Conservation (phyloP, 2,329 filamentous ascomycete species). For the Ceratocystis diversiconidia region DNA sequence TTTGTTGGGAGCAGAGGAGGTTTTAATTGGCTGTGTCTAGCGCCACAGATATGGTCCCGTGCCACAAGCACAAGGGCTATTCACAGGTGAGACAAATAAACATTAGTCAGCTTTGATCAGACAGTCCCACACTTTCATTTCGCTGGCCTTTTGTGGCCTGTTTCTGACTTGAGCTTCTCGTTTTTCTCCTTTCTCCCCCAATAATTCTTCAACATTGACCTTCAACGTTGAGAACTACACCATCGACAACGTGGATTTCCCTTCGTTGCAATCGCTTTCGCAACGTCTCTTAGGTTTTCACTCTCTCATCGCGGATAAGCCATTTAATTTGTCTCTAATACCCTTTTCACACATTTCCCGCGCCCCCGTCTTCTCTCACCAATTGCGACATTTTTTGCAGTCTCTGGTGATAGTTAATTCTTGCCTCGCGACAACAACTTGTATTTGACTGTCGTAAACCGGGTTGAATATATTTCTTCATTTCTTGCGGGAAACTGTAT, state of each 20-base stretch:
- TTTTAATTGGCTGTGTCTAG: not conserved
- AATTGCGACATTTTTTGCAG: not conserved
- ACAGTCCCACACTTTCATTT: not conserved
- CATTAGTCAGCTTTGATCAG: not conserved
- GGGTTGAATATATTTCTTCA: not conserved
- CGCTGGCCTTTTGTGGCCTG: not conserved
- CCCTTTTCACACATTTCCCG: not conserved
- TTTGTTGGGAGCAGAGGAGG: not conserved
- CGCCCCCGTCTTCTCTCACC: not conserved
- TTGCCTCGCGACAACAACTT: constrained; percentile 7
- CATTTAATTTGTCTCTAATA: not conserved
- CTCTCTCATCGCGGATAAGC: not conserved
- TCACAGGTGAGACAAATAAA: not conserved
- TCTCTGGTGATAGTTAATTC: constrained; percentile 3
- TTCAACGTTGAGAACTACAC: not conserved
- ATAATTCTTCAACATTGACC: not conserved
- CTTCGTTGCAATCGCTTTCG: not conserved
- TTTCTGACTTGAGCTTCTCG: not conserved
- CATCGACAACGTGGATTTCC: not conserved
- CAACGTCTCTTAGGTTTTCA: not conserved
- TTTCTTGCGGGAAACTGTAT: not conserved
- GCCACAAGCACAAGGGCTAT: not conserved
- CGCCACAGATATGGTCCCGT: not conserved
- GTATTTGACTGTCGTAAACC: constrained; percentile 6
- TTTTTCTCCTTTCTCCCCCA: not conserved